Base-by-base conservation (phyloP, 306 rosid genomes). In the Gynostemma pentaphyllum region DNA sequence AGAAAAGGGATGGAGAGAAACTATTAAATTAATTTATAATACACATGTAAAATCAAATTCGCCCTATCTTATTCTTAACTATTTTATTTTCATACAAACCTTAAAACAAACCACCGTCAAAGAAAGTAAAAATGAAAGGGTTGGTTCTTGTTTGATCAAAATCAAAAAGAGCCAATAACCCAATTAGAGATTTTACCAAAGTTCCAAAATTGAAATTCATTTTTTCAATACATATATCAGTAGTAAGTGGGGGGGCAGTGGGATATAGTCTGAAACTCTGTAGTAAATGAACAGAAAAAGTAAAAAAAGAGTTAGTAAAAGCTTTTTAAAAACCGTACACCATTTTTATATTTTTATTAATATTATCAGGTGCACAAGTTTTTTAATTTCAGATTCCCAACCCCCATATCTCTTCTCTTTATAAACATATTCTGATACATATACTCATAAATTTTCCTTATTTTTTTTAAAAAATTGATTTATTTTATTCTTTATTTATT, bases 261-360 rank as follows among this genome's bases (percentile, higher is more conserved):
- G 66, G 66, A 60, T 60, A 39, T 39, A 37, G 66, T 39, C 66
- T 60, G 66, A 39, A 60, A 48, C 66, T 60, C 48, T 40, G 66
- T 21, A 48, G 66, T 60, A 83, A 79, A 75, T 82, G 79, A 87
- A 82, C 79, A 75, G 85, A 79, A 75, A 71, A 86, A 79, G 84
- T 86, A 78, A 79, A 87, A 79, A 87, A 79, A 79, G 89, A 70
- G 87, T 78, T 78, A 87, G 88, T 90, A 85, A 84, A 85, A 85
- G 95, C 89, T 76, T 18, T n/a, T n/a, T n/a, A n/a, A n/a, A 60
- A 74, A 74, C 83, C 89, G 90, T 87, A 85, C 98, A 71, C 41
- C 41, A 79, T 61, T 74, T 75, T 64, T 52, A n/a, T n/a, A n/a
- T n/a, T n/a, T n/a, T n/a, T n/a, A n/a, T n/a, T n/a, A n/a, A n/a